phyloP scores from a whole-genome alignment of 202 grass and related monocot genomes.

The Elaeis oleifera region DNA sequence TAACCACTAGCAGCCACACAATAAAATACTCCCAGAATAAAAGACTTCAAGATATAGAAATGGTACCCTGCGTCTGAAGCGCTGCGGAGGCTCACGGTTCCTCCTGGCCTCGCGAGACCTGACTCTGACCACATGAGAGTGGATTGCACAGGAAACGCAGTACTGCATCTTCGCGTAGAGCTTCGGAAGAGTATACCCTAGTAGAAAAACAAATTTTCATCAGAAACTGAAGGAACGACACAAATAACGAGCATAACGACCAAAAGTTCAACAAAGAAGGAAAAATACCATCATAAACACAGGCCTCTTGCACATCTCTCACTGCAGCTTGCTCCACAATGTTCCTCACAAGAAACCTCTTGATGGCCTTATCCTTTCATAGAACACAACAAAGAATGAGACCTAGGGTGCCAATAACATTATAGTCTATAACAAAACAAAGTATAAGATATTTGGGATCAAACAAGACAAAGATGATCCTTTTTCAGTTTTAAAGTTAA shows the following conservation, averaged over 20 bases:
- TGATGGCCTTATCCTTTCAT: conserved; percentile 38
- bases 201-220: not conserved
- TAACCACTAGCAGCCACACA: too few relatives aligned
- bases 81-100: conserved; percentile 26
- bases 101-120: conserved; percentile 29
- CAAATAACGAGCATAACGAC: not conserved
- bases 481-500: too few relatives aligned
- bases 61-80: conserved; percentile 34
- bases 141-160: conserved; percentile 39
- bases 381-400: not conserved
- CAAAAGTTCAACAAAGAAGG: not conserved
- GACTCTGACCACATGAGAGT: conserved; percentile 32
- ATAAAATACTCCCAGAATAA: too few relatives aligned
- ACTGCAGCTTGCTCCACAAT: conserved; percentile 40
- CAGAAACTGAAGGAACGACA: not conserved
- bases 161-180: conserved; percentile 36
- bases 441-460: too few relatives aligned
- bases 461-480: too few relatives aligned
- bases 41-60: not conserved
- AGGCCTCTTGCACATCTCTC: conserved; percentile 39
- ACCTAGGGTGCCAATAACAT: not conserved
- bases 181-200: conserved; percentile 44
- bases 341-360: conserved; percentile 40
- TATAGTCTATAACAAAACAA: too few relatives aligned
- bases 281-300: conserved; percentile 34